Evolutionary conservation across 129 eudicot species (phyloP).

Genomic region (Artemisia tridentata): DNA sequence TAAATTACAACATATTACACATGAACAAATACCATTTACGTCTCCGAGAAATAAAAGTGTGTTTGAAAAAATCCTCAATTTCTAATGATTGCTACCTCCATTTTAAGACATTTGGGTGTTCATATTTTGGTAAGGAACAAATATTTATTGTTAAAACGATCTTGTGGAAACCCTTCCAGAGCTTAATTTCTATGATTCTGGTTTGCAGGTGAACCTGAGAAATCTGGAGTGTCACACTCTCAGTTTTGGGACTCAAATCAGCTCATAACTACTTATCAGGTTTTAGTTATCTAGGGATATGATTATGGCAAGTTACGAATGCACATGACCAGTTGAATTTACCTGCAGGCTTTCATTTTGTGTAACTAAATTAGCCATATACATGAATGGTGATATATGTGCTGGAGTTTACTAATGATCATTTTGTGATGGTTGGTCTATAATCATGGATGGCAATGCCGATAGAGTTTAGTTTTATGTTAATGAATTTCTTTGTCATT

Average conservation of each 20-base stretch:
- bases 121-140: neutral
- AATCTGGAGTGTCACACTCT: constrained; percentile 81
- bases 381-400: too few relatives aligned
- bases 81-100: too few relatives aligned
- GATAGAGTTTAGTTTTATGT: too few relatives aligned
- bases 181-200: constrained; percentile 16
- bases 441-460: too few relatives aligned
- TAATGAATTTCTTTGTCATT: too few relatives aligned
- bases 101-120: too few relatives aligned
- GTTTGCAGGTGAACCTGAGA: constrained; percentile 73
- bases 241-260: constrained; percentile 56
- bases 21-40: neutral
- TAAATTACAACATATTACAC: too few relatives aligned
- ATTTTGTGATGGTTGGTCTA: too few relatives aligned
- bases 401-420: too few relatives aligned
- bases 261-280: constrained; percentile 27
- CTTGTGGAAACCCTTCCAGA: neutral
- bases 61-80: too few relatives aligned
- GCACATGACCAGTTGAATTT: constrained; percentile 7
- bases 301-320: constrained; percentile 2
- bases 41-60: too few relatives aligned
- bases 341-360: constrained; percentile 1
- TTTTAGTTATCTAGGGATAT: neutral
- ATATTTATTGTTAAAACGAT: neutral
- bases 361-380: neutral